A percentile compares a stretch with the other conserved stretches of the same genome.
Conservation (phyloP, 139 green algal genomes). For the Tetradesmus lagerheimii region DNA sequence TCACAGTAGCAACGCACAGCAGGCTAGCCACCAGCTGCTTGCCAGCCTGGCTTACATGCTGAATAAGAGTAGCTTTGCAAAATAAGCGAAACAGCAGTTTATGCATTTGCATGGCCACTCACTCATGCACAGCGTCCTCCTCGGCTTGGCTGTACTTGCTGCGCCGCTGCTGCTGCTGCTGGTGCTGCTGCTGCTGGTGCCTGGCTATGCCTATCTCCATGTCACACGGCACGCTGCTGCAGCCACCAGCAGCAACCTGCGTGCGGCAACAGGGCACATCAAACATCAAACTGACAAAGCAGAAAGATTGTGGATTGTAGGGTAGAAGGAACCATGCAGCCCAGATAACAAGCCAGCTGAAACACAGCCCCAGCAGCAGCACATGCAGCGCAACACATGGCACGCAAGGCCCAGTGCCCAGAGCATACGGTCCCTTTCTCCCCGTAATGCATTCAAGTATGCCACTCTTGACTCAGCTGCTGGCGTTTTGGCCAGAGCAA, state of each 20-base stretch:
- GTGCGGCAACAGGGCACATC: neutral
- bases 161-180: neutral
- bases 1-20: too few relatives aligned
- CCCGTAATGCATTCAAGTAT: neutral
- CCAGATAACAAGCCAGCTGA: too few relatives aligned
- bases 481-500: too few relatives aligned
- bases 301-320: neutral
- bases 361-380: too few relatives aligned
- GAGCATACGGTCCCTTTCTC: too few relatives aligned
- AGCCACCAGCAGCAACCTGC: neutral
- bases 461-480: too few relatives aligned
- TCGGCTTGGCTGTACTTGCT: slow-evolving; percentile 10
- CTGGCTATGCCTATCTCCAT: neutral
- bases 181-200: neutral
- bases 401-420: neutral
- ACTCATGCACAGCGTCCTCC: slow-evolving; percentile 26
- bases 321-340: too few relatives aligned
- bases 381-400: neutral
- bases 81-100: too few relatives aligned
- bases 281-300: neutral
- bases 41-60: too few relatives aligned
- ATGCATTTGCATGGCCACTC: too few relatives aligned
- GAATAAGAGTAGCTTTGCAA: too few relatives aligned
- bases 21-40: neutral
- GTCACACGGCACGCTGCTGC: neutral